phyloP scores from a whole-genome alignment of 2,329 filamentous ascomycete genomes.

The Aureobasidium mangrovei region DNA sequence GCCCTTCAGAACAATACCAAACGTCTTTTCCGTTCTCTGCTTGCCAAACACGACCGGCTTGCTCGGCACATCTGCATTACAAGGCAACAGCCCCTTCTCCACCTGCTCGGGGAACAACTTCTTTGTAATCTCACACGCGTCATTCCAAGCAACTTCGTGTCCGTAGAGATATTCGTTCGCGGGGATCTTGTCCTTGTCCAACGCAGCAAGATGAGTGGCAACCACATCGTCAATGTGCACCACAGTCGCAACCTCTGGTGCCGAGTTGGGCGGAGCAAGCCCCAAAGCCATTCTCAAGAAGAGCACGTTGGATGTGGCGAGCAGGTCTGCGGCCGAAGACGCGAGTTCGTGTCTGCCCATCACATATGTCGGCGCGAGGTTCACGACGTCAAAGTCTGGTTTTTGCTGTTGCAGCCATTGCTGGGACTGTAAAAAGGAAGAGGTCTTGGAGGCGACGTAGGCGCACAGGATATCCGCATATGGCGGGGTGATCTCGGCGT shows the following conservation, averaged over 20 bases:
- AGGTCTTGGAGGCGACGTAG: conserved; percentile 24
- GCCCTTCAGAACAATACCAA: conserved; percentile 16
- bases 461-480: conserved; percentile 18
- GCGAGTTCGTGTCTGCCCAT: conserved; percentile 25
- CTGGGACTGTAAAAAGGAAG: conserved; percentile 19
- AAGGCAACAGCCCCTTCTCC: conserved; percentile 8
- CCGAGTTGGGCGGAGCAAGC: conserved; percentile 1
- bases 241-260: conserved; percentile 5
- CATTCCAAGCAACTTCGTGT: conserved; percentile 15
- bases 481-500: conserved; percentile 16
- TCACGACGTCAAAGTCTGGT: conserved; percentile 24
- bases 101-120: conserved; percentile 17
- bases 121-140: conserved; percentile 16
- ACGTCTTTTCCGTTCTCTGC: conserved; percentile 17
- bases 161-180: conserved; percentile 10
- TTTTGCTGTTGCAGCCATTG: conserved; percentile 20
- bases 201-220: conserved; percentile 24
- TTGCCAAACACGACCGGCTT: conserved; percentile 12
- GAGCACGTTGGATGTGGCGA: conserved; percentile 21
- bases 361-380: conserved; percentile 24
- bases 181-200: conserved; percentile 16
- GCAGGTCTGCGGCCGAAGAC: conserved; percentile 16
- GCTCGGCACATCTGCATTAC: conserved; percentile 16
- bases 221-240: conserved; percentile 27
- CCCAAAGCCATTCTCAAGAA: conserved; percentile 19